Percentiles rank a stretch among this genome's conserved stretches.
phyloP scores from a whole-genome alignment of 2,329 filamentous ascomycete genomes.

The Leptographium radiaticola region DNA sequence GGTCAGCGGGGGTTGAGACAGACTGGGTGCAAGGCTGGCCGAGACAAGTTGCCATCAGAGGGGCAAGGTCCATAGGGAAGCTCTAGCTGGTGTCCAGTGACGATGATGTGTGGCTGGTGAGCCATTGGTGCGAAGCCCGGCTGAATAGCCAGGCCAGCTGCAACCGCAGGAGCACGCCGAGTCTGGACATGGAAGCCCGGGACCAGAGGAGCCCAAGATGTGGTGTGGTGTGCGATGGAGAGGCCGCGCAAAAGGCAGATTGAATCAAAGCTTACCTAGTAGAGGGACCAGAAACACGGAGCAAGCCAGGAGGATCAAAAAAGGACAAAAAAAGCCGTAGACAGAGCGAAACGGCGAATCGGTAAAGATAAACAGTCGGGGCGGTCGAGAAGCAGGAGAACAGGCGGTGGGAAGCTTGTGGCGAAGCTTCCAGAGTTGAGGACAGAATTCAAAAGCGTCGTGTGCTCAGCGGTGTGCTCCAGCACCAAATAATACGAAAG shows the following conservation, averaged over 20 bases:
- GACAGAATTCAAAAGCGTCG: conserved; percentile 1
- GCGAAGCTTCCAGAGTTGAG: conserved; percentile 1
- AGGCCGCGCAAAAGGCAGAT: too few relatives aligned
- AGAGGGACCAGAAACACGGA: not conserved
- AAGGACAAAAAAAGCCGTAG: not conserved
- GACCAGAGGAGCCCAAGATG: too few relatives aligned
- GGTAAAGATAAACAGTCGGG: not conserved
- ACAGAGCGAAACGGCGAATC: not conserved
- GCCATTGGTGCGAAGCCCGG: too few relatives aligned
- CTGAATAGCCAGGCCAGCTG: too few relatives aligned
- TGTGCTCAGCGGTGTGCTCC: not conserved
- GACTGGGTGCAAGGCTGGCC: not conserved
- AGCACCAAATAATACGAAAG: not conserved
- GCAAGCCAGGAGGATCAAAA: not conserved
- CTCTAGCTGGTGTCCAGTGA: too few relatives aligned
- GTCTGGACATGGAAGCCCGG: too few relatives aligned
- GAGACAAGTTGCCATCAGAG: too few relatives aligned
- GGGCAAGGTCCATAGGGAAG: too few relatives aligned
- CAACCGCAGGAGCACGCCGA: too few relatives aligned
- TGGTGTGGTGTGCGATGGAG: too few relatives aligned
- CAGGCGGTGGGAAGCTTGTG: not conserved
- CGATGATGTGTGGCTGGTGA: too few relatives aligned
- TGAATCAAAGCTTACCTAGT: too few relatives aligned
- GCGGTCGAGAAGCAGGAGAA: not conserved
- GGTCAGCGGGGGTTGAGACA: not conserved